Conservation (phyloP, 2,329 filamentous ascomycete species). For the Alternaria sp. region DNA sequence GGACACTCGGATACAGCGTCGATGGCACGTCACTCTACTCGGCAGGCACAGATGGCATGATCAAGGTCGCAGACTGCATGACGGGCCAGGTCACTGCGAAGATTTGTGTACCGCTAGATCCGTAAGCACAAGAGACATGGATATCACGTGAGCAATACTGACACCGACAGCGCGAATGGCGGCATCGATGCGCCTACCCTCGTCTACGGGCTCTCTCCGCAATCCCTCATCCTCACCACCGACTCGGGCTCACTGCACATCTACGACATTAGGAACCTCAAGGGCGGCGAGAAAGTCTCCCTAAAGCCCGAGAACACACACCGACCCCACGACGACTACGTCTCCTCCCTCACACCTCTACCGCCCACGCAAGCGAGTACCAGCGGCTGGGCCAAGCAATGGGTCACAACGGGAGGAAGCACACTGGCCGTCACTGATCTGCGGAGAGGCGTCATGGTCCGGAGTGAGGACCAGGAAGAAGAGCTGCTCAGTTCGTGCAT, state of each 20-base stretch:
- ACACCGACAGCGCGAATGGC: slow-evolving; percentile 47
- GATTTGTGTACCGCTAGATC: slow-evolving; percentile 70
- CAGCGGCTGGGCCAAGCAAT: slow-evolving; percentile 90
- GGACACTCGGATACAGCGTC: slow-evolving; percentile 76
- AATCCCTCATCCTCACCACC: slow-evolving; percentile 85
- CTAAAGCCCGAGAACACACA: slow-evolving; percentile 75
- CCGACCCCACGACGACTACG: slow-evolving; percentile 88
- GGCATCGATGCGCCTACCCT: slow-evolving; percentile 76
- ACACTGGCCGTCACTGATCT: slow-evolving; percentile 91
- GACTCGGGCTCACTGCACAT: slow-evolving; percentile 90
- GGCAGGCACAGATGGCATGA: slow-evolving; percentile 67
- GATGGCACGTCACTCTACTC: slow-evolving; percentile 74
- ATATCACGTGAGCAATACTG: background rate
- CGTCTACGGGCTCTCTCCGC: slow-evolving; percentile 82
- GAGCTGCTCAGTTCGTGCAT: slow-evolving; percentile 84
- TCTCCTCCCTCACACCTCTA: slow-evolving; percentile 84
- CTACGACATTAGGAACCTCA: slow-evolving; percentile 74
- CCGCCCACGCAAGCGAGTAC: slow-evolving; percentile 81
- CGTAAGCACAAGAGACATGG: slow-evolving; percentile 23
- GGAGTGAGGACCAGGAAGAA: slow-evolving; percentile 93
- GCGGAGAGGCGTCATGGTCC: slow-evolving; percentile 81
- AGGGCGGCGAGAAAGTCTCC: slow-evolving; percentile 48
- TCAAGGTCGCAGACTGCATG: slow-evolving; percentile 65
- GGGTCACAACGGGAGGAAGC: slow-evolving; percentile 89
- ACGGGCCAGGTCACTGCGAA: slow-evolving; percentile 78